Conservation (phyloP, 176 grass and related monocot genomes). For the Hyparrhenia diplandra region DNA sequence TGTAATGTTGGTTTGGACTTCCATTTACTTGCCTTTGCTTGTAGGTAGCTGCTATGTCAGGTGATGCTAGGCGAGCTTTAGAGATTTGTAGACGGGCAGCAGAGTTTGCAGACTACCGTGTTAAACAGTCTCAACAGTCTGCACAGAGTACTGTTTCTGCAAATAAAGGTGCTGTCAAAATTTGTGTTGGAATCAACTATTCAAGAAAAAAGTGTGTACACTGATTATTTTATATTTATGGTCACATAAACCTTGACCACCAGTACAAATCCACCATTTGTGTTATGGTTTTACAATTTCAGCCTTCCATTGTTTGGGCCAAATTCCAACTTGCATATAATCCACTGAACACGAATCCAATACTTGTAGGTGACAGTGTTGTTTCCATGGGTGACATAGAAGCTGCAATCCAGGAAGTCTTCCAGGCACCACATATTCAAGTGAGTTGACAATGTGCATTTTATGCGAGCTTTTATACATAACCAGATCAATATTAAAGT, state of each 20-base stretch:
- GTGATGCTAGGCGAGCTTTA: slow-evolving; percentile 91
- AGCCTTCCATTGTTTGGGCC: not conserved
- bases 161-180: slow-evolving; percentile 31
- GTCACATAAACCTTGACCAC: not conserved
- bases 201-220: not conserved
- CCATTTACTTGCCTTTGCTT: slow-evolving; percentile 7
- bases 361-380: slow-evolving; percentile 52
- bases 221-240: slow-evolving; percentile 7
- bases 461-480: not conserved
- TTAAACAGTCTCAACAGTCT: slow-evolving; percentile 52
- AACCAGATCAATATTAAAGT: not conserved
- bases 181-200: not conserved
- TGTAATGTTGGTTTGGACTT: not conserved
- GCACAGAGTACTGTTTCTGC: slow-evolving; percentile 19
- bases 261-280: not conserved
- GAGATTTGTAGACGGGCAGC: slow-evolving; percentile 90
- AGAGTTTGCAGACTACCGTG: slow-evolving; percentile 72
- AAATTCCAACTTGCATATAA: not conserved
- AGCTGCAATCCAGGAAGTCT: slow-evolving; percentile 86
- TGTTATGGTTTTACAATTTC: not conserved
- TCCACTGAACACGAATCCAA: slow-evolving; percentile 2
- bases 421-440: slow-evolving; percentile 97
- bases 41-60: slow-evolving; percentile 99
- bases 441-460: slow-evolving; percentile 42
- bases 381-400: slow-evolving; percentile 90